Evolutionary conservation across 495 filamentous ascomycete species (phyloP).

Genomic region (Daldinia caldariorum): DNA sequence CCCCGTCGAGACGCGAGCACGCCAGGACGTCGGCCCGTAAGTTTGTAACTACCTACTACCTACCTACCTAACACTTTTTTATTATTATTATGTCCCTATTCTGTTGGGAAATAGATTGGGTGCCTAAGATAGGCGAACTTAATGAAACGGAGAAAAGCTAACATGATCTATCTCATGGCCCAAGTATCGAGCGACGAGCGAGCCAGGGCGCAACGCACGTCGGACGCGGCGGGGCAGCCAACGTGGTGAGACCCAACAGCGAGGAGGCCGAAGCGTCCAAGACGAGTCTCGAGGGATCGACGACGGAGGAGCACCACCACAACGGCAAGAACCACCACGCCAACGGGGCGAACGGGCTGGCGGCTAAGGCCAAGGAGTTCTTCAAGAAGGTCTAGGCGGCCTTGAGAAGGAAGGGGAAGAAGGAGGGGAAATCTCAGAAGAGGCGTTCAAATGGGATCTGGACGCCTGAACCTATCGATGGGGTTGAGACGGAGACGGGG

Average conservation of each 20-base stretch:
- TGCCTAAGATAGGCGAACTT: too few relatives aligned
- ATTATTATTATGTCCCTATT: too few relatives aligned
- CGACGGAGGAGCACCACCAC: slow-evolving; percentile 32
- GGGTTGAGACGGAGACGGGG: neutral
- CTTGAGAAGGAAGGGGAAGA: slow-evolving; percentile 14
- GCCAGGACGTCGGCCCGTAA: slow-evolving; percentile 80
- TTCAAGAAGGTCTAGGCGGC: slow-evolving; percentile 58
- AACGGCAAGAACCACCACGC: slow-evolving; percentile 41
- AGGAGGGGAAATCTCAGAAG: neutral
- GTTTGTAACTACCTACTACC: slow-evolving; percentile 21
- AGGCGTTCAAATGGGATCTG: neutral
- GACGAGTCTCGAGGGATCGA: slow-evolving; percentile 49
- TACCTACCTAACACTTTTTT: neutral
- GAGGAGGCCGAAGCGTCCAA: slow-evolving; percentile 50
- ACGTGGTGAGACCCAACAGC: slow-evolving; percentile 54
- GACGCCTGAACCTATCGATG: neutral
- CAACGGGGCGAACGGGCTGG: slow-evolving; percentile 49
- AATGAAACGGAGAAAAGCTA: too few relatives aligned
- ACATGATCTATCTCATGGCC: neutral
- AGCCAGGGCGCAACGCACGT: slow-evolving; percentile 55
- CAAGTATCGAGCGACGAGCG: slow-evolving; percentile 52
- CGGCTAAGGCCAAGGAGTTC: slow-evolving; percentile 65
- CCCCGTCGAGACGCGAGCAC: slow-evolving; percentile 73
- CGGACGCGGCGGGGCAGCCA: slow-evolving; percentile 67
- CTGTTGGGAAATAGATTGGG: too few relatives aligned